Evolutionary conservation across 345 rosid genomes (phyloP).

Genomic region (Syzygium aqueum): DNA sequence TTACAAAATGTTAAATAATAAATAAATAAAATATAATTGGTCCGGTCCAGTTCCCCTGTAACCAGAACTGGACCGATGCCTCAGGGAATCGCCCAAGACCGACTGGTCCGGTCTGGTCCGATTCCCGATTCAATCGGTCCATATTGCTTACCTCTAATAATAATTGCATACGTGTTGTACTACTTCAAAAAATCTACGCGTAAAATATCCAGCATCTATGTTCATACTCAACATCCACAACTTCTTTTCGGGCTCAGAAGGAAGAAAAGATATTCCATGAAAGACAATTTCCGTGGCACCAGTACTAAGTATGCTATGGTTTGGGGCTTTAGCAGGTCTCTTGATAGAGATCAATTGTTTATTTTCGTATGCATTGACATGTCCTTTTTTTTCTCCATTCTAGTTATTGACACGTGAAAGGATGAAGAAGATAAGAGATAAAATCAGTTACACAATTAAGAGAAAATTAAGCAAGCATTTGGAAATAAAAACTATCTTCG

Average conservation of each 20-base stretch:
- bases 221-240: no score
- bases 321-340: background rate
- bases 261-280: no score
- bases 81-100: no score
- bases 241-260: background rate
- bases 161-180: fast-evolving
- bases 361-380: background rate
- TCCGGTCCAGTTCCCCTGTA: no score
- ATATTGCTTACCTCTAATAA: no score
- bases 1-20: no score
- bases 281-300: background rate
- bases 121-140: no score
- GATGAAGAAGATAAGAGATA: background rate
- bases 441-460: background rate
- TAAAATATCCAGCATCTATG: no score
- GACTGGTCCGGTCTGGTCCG: no score
- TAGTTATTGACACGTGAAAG: background rate
- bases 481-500: background rate
- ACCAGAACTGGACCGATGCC: no score
- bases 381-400: background rate
- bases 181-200: background rate
- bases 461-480: background rate
- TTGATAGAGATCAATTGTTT: background rate
- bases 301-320: no score
- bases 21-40: no score